phyloP scores from a whole-genome alignment of 305 asterid species.

The Fraxinus ornus region DNA sequence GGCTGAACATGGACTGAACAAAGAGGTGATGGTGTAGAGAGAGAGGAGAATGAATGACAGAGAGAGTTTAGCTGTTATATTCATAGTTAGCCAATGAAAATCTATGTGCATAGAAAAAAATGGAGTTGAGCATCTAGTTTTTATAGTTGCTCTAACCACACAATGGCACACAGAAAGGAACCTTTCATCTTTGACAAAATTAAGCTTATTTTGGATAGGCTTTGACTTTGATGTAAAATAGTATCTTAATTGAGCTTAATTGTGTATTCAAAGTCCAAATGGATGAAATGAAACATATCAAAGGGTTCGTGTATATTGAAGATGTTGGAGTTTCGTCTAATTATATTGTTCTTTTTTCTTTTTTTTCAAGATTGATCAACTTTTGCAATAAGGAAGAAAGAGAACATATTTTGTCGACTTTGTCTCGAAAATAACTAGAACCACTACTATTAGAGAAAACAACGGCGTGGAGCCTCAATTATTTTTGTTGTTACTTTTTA shows the following conservation, averaged over 20 bases:
- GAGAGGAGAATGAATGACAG: conserved; percentile 26
- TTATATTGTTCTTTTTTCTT: no score
- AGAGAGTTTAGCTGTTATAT: conserved; percentile 26
- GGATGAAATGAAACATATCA: not conserved
- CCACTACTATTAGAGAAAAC: not conserved
- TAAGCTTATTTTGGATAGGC: not conserved
- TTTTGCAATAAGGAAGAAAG: not conserved
- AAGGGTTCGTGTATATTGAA: not conserved
- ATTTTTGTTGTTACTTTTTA: no score
- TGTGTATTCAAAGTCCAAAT: not conserved
- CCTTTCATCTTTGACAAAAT: not conserved
- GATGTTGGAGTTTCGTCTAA: not conserved
- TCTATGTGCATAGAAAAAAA: not conserved
- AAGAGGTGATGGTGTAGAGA: conserved; percentile 15
- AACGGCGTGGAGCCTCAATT: not conserved
- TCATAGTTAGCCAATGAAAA: conserved; percentile 6
- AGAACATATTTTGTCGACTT: not conserved
- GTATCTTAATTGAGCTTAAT: not conserved
- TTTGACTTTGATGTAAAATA: not conserved
- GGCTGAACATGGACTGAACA: conserved; percentile 25
- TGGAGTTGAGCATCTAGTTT: conserved; percentile 10
- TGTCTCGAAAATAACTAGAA: not conserved
- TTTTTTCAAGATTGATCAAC: no score
- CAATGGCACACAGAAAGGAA: not conserved
- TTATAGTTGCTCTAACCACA: conserved; percentile 2